Percentiles rank a stretch among this genome's conserved stretches.
These are phyloP conservation scores for Phaeosphaeria sp. DNA, from an alignment of 2,329 filamentous ascomycete species.

Conservation along the genomic window DNA sequence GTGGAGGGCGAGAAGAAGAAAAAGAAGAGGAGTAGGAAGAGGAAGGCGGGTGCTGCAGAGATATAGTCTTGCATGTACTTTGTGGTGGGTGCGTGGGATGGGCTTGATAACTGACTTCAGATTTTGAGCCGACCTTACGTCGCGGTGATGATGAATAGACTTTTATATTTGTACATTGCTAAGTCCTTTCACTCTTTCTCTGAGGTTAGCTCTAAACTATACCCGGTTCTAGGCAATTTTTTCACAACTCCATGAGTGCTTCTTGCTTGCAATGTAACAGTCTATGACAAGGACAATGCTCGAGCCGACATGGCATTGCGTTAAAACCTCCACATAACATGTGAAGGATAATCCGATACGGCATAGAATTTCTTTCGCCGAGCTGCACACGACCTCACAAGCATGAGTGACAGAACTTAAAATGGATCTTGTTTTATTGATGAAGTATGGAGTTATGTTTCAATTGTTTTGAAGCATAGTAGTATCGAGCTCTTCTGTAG, in stretches of 20 bases:
- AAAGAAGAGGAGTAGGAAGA: conserved; percentile 35
- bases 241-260: background rate
- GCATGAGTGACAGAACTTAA: background rate
- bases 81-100: background rate
- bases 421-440: conserved; percentile 9
- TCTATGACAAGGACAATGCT: background rate
- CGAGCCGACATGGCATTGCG: too few species aligned
- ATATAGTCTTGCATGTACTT: background rate
- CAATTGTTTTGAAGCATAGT: background rate
- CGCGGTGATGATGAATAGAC: background rate
- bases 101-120: background rate
- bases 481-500: conserved; percentile 9
- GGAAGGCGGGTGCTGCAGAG: conserved; percentile 19
- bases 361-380: too few species aligned
- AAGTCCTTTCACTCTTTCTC: too few species aligned
- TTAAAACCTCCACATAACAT: too few species aligned
- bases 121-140: background rate
- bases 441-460: conserved; percentile 12
- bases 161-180: background rate
- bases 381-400: background rate
- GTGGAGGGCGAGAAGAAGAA: conserved; percentile 32
- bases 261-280: background rate
- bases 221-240: background rate
- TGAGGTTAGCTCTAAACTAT: too few species aligned
- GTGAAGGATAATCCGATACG: too few species aligned